These are phyloP conservation scores for Microthlaspi erraticum DNA, from an alignment of 345 rosid genomes.

Conservation along the genomic window DNA sequence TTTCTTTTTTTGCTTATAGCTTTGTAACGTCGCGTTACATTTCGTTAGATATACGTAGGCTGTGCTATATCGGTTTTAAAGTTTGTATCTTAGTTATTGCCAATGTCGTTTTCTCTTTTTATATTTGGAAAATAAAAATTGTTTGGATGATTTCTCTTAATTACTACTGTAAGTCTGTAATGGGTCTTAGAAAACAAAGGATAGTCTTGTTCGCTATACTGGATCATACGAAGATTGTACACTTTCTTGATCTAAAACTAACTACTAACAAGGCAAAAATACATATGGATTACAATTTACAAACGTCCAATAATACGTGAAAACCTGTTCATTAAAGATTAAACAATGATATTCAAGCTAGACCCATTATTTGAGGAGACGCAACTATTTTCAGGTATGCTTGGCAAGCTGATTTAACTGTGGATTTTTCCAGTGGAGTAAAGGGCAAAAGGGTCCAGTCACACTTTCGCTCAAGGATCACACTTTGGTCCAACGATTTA, in stretches of 20 bases:
- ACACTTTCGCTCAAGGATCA: neutral
- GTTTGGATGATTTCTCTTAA: slow-evolving; percentile 9
- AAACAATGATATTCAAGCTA: neutral
- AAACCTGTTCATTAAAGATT: too few species aligned
- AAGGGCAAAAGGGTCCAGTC: slow-evolving; percentile 20
- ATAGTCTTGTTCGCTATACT: too few species aligned
- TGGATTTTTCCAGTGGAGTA: neutral
- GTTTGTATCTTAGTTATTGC: slow-evolving; percentile 21
- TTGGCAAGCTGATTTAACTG: neutral
- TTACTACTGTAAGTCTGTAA: too few species aligned
- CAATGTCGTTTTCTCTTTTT: slow-evolving; percentile 1
- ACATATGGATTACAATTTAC: too few species aligned
- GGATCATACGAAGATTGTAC: too few species aligned
- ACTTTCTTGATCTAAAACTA: neutral
- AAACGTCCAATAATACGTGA: too few species aligned
- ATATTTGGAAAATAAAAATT: slow-evolving; percentile 10
- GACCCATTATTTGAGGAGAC: neutral
- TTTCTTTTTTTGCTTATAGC: neutral
- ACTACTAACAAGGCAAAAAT: too few species aligned
- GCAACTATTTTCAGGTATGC: neutral
- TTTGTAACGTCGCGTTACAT: slow-evolving; percentile 18
- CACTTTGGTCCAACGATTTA: slow-evolving; percentile 3
- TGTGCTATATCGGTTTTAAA: neutral
- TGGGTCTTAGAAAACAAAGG: too few species aligned
- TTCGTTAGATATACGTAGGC: slow-evolving; percentile 30